Conservation (phyloP, 2,329 filamentous ascomycete genomes). For the Didymella segeticola region DNA sequence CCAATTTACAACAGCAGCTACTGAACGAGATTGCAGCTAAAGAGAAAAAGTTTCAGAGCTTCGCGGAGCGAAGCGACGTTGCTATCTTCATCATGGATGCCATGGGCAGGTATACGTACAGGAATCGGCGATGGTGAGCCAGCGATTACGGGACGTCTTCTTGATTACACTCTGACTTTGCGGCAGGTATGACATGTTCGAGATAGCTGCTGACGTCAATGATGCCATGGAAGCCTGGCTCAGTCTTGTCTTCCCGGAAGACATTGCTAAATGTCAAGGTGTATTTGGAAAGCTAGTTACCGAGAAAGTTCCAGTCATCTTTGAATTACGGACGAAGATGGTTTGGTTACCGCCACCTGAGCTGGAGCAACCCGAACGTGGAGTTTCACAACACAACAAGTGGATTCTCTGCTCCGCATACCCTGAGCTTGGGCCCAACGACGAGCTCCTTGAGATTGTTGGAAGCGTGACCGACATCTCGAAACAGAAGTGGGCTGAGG, state of each 20-base stretch:
- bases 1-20: slow-evolving; percentile 44
- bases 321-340: slow-evolving; percentile 49
- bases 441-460: slow-evolving; percentile 39
- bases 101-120: slow-evolving; percentile 47
- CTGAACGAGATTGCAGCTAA: slow-evolving; percentile 45
- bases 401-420: slow-evolving; percentile 44
- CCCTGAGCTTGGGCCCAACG: slow-evolving; percentile 30
- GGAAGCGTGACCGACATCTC: slow-evolving; percentile 49
- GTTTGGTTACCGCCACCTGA: slow-evolving; percentile 41
- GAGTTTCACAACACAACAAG: slow-evolving; percentile 23
- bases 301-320: slow-evolving; percentile 41
- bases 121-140: slow-evolving; percentile 49
- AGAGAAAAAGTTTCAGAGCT: slow-evolving; percentile 46
- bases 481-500: slow-evolving; percentile 47
- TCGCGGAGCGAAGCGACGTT: slow-evolving; percentile 49
- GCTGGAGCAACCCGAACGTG: slow-evolving; percentile 15
- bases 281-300: slow-evolving; percentile 41
- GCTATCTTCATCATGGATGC: slow-evolving; percentile 51
- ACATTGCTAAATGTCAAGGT: slow-evolving; percentile 39
- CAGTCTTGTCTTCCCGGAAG: slow-evolving; percentile 42
- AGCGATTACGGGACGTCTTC: background rate
- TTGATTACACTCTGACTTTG: background rate
- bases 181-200: slow-evolving; percentile 37
- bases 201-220: slow-evolving; percentile 20
- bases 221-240: slow-evolving; percentile 32